Evolutionary conservation across 345 rosid genomes (phyloP).

Genomic region (Eucalyptus tenuipes): DNA sequence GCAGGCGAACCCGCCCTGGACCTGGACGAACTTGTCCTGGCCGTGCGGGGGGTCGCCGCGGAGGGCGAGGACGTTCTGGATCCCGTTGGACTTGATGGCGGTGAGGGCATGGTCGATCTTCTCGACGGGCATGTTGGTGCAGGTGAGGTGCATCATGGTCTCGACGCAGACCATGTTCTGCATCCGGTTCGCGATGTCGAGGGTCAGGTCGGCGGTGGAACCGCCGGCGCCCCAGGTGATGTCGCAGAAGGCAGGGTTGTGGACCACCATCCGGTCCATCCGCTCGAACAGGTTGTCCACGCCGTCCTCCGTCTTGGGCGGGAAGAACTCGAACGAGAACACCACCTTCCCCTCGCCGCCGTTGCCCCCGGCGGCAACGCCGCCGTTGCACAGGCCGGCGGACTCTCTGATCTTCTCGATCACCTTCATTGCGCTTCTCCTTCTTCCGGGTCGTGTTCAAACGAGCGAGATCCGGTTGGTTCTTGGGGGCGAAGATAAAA

Average conservation of each 20-base stretch:
- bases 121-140: constrained; percentile 95
- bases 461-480: background rate
- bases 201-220: constrained; percentile 89
- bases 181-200: constrained; percentile 91
- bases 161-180: constrained; percentile 96
- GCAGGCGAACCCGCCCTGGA: constrained; percentile 87
- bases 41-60: constrained; percentile 99
- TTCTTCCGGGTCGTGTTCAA: background rate
- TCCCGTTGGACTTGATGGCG: constrained; percentile 77
- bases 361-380: background rate
- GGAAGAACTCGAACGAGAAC: constrained; percentile 98
- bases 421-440: constrained; percentile 52
- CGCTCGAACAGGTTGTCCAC: constrained; percentile 93
- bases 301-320: constrained; percentile 96
- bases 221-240: constrained; percentile 99
- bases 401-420: constrained; percentile 57
- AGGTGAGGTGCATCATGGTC: constrained; percentile 99
- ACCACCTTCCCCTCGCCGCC: constrained; percentile 28
- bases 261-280: constrained; percentile 91
- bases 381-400: background rate
- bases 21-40: constrained; percentile 93
- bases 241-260: constrained; percentile 89
- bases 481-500: background rate
- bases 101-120: constrained; percentile 87
- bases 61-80: constrained; percentile 95